Conservation (phyloP, 2,329 filamentous ascomycete species). For the Penicillium sp. region DNA sequence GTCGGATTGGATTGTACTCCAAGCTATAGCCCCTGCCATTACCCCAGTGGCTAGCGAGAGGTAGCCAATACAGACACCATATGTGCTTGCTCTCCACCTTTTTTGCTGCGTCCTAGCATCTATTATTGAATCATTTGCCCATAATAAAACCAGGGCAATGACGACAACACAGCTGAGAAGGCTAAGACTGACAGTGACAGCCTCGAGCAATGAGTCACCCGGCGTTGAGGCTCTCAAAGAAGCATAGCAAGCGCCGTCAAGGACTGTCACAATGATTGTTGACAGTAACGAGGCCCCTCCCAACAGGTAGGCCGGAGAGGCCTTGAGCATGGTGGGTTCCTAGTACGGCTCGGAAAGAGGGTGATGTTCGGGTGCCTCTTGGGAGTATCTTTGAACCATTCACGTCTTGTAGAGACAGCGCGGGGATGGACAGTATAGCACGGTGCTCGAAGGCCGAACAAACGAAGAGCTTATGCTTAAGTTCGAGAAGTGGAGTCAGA, state of each 20-base stretch:
- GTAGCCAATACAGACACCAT: slow-evolving; percentile 30
- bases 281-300: slow-evolving; percentile 30
- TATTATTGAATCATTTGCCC: slow-evolving; percentile 25
- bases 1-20: slow-evolving; percentile 24
- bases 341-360: neutral
- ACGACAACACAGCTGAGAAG: slow-evolving; percentile 31
- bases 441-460: neutral
- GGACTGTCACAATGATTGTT: slow-evolving; percentile 33
- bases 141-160: slow-evolving; percentile 26
- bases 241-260: slow-evolving; percentile 36
- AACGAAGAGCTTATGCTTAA: neutral
- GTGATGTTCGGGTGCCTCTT: neutral
- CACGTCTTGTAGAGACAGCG: neutral
- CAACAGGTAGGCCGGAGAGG: slow-evolving; percentile 28
- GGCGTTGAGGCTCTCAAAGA: slow-evolving; percentile 27
- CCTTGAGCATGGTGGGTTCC: slow-evolving; percentile 13
- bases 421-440: neutral
- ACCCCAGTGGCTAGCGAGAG: slow-evolving; percentile 31
- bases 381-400: neutral
- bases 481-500: too few species aligned
- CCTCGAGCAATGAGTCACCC: slow-evolving; percentile 25
- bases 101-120: slow-evolving; percentile 18
- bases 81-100: slow-evolving; percentile 26
- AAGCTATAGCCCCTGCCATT: slow-evolving; percentile 36
- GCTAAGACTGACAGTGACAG: slow-evolving; percentile 32